Percentiles rank a stretch among this genome's conserved stretches.
phyloP scores from a whole-genome alignment of 768 basidiomycete genomes.

The Butyriboletus loyo region DNA sequence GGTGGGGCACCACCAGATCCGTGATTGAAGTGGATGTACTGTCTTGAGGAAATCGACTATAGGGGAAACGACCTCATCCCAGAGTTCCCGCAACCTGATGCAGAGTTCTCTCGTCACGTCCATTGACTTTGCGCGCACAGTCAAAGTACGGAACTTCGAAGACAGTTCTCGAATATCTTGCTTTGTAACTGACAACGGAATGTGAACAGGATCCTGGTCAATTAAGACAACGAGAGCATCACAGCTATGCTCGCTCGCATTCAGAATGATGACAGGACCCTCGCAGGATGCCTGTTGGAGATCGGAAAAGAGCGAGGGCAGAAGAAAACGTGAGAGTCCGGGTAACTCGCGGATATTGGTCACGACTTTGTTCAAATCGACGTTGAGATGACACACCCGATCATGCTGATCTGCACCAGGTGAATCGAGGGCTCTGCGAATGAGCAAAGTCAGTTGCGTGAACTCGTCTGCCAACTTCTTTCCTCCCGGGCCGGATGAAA shows the following conservation, averaged over 20 bases:
- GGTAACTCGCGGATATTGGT: background rate
- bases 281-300: background rate
- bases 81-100: background rate
- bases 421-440: background rate
- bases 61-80: background rate
- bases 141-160: background rate
- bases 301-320: background rate
- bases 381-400: background rate
- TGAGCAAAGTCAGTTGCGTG: background rate
- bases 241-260: background rate
- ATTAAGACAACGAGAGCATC: background rate
- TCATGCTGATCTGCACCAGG: background rate
- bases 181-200: background rate
- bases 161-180: background rate
- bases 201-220: background rate
- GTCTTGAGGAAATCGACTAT: background rate
- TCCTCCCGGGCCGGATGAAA: background rate
- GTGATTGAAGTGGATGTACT: background rate
- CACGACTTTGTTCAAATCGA: background rate
- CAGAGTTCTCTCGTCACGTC: background rate
- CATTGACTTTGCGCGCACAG: background rate
- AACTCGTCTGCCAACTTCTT: background rate
- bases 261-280: background rate
- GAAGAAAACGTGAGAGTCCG: background rate
- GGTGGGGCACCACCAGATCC: no score